A percentile compares a stretch with the other conserved stretches of the same genome.
These are phyloP conservation scores for Globisporangium iwayamae DNA, from an alignment of 352 stramenopile species.

Conservation along the genomic window DNA sequence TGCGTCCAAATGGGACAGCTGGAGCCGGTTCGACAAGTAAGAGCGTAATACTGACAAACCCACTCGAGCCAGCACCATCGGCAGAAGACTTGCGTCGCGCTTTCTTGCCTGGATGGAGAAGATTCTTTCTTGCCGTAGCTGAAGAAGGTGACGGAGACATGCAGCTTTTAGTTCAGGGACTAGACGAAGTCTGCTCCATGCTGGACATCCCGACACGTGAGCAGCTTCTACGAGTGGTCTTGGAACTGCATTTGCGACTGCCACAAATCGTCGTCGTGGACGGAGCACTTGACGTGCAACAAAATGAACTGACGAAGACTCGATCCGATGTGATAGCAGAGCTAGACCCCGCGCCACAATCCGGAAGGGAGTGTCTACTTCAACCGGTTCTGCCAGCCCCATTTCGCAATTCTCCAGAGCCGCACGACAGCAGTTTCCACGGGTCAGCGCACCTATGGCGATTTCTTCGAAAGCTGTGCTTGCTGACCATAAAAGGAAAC, in stretches of 20 bases:
- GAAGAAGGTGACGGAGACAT: slow-evolving; percentile 5
- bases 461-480: slow-evolving; percentile 27
- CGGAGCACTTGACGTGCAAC: background rate
- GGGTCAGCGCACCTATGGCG: slow-evolving; percentile 25
- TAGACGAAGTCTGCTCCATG: slow-evolving; percentile 8
- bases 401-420: slow-evolving; percentile 18
- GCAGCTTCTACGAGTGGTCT: slow-evolving; percentile 6
- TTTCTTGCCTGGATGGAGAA: slow-evolving; percentile 12
- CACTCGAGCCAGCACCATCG: background rate
- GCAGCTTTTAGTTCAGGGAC: slow-evolving; percentile 5
- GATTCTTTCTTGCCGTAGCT: background rate
- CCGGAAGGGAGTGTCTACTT: background rate
- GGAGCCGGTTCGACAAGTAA: background rate
- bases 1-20: background rate
- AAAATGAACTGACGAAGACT: background rate
- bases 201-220: background rate
- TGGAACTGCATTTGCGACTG: slow-evolving; percentile 7
- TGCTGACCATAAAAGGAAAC: background rate
- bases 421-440: slow-evolving; percentile 24
- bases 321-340: background rate
- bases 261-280: background rate
- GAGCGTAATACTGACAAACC: background rate
- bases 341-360: background rate
- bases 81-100: background rate
- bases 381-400: slow-evolving; percentile 11